A percentile compares a stretch with the other conserved stretches of the same genome.
Evolutionary conservation across 768 basidiomycete species (phyloP).

Genomic region (Amyloporia xantha): DNA sequence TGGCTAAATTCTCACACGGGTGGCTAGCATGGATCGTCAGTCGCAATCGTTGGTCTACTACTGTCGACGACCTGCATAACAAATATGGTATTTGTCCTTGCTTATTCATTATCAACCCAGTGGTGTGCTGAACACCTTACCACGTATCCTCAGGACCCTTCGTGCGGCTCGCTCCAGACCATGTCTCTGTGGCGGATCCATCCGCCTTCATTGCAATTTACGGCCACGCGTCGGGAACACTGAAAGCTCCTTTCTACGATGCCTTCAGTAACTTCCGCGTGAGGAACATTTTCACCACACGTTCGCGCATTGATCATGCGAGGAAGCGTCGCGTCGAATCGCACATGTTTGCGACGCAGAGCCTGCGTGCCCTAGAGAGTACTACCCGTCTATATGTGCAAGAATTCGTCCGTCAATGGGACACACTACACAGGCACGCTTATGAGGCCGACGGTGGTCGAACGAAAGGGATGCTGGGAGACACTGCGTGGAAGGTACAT

Average conservation of each 20-base stretch:
- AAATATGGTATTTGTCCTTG: slow-evolving; percentile 29
- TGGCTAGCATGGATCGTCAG: slow-evolving; percentile 33
- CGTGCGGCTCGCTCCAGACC: slow-evolving; percentile 33
- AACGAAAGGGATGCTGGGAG: slow-evolving; percentile 45
- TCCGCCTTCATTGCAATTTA: slow-evolving; percentile 35
- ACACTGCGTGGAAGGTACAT: slow-evolving; percentile 46
- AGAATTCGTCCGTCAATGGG: slow-evolving; percentile 64
- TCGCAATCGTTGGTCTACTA: slow-evolving; percentile 28
- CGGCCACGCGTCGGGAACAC: slow-evolving; percentile 34
- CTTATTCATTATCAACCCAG: too few relatives aligned
- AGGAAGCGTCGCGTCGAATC: slow-evolving; percentile 84
- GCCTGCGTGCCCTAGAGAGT: slow-evolving; percentile 72
- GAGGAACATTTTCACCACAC: slow-evolving; percentile 64
- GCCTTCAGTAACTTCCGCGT: slow-evolving; percentile 21
- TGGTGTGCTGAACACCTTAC: too few relatives aligned
- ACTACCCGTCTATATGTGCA: slow-evolving; percentile 55
- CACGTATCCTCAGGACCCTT: slow-evolving; percentile 26
- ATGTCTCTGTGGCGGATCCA: slow-evolving; percentile 37
- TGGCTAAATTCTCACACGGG: slow-evolving; percentile 30
- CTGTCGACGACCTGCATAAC: slow-evolving; percentile 33
- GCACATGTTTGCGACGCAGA: slow-evolving; percentile 71
- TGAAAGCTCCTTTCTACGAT: slow-evolving; percentile 37
- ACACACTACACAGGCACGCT: slow-evolving; percentile 48
- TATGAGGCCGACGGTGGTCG: slow-evolving; percentile 30
- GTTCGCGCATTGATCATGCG: slow-evolving; percentile 66